Evolutionary conservation across 2,329 filamentous ascomycete species (phyloP).

Genomic region (Xylariomycetidae sp.): DNA sequence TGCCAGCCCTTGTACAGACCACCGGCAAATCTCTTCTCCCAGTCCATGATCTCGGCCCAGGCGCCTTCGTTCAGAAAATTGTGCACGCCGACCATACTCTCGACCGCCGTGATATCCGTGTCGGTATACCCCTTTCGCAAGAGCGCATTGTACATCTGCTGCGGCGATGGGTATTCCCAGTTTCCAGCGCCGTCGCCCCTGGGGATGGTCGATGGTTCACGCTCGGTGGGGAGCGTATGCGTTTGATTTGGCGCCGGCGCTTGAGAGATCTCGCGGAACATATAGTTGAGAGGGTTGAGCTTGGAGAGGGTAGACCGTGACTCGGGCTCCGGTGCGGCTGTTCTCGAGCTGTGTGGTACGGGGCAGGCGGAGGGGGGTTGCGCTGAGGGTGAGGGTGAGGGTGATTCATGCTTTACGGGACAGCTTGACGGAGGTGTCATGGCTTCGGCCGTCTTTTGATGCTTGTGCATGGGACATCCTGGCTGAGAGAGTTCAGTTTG

Average conservation of each 20-base stretch:
- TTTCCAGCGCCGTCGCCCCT: slow-evolving; percentile 71
- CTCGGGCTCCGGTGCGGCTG: slow-evolving; percentile 21
- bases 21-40: slow-evolving; percentile 80
- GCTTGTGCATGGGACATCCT: slow-evolving; percentile 54
- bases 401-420: slow-evolving; percentile 22
- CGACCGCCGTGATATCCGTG: slow-evolving; percentile 87
- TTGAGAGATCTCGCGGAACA: slow-evolving; percentile 86
- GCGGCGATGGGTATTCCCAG: slow-evolving; percentile 97
- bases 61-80: slow-evolving; percentile 98
- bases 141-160: slow-evolving; percentile 99
- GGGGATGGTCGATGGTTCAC: slow-evolving; percentile 88
- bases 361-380: slow-evolving; percentile 38
- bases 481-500: slow-evolving; percentile 32
- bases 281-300: slow-evolving; percentile 80
- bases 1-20: slow-evolving; percentile 71
- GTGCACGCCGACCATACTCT: slow-evolving; percentile 95
- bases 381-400: slow-evolving; percentile 10
- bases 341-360: slow-evolving; percentile 35
- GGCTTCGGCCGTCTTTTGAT: slow-evolving; percentile 42
- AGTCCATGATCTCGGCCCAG: slow-evolving; percentile 90
- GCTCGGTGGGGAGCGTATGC: slow-evolving; percentile 68
- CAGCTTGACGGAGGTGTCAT: slow-evolving; percentile 31
- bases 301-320: slow-evolving; percentile 48
- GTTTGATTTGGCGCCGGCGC: slow-evolving; percentile 69
- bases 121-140: slow-evolving; percentile 93